Evolutionary conservation across 768 basidiomycete genomes (phyloP).

Genomic region (Psilocybe subaeruginosa): DNA sequence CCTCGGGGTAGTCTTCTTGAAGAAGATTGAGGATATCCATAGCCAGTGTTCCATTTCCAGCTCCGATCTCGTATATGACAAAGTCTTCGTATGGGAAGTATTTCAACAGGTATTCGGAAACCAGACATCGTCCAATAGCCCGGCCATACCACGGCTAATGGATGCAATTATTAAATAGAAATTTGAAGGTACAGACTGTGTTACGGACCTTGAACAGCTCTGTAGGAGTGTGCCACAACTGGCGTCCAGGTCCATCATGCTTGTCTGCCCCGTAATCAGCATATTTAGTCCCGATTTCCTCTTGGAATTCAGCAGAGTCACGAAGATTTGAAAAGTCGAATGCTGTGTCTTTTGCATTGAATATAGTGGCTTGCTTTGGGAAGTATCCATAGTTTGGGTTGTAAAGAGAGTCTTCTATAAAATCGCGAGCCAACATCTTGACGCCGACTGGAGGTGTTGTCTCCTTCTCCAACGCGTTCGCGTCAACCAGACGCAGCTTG

Average conservation of each 20-base stretch:
- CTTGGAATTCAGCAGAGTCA: slow-evolving; percentile 78
- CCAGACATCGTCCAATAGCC: slow-evolving; percentile 86
- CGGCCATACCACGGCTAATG: slow-evolving; percentile 91
- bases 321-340: slow-evolving; percentile 74
- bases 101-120: slow-evolving; percentile 90
- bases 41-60: slow-evolving; percentile 96
- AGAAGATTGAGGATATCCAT: slow-evolving; percentile 85
- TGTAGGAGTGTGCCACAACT: slow-evolving; percentile 98
- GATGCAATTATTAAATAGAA: background rate
- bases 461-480: slow-evolving; percentile 64
- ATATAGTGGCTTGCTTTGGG: slow-evolving; percentile 89
- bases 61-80: slow-evolving; percentile 96
- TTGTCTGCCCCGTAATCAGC: slow-evolving; percentile 66
- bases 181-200: background rate
- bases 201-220: slow-evolving; percentile 88
- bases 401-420: slow-evolving; percentile 95
- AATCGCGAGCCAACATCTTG: slow-evolving; percentile 95
- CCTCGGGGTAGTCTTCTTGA: slow-evolving; percentile 78
- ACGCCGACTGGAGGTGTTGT: slow-evolving; percentile 73
- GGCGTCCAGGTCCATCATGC: slow-evolving; percentile 73
- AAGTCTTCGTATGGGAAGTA: slow-evolving; percentile 97
- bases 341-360: slow-evolving; percentile 59
- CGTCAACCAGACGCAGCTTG: slow-evolving; percentile 62
- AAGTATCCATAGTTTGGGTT: slow-evolving; percentile 99
- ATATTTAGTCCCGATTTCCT: slow-evolving; percentile 79